phyloP scores from a whole-genome alignment of 2,329 filamentous ascomycete species.

The Aureobasidium vineae region DNA sequence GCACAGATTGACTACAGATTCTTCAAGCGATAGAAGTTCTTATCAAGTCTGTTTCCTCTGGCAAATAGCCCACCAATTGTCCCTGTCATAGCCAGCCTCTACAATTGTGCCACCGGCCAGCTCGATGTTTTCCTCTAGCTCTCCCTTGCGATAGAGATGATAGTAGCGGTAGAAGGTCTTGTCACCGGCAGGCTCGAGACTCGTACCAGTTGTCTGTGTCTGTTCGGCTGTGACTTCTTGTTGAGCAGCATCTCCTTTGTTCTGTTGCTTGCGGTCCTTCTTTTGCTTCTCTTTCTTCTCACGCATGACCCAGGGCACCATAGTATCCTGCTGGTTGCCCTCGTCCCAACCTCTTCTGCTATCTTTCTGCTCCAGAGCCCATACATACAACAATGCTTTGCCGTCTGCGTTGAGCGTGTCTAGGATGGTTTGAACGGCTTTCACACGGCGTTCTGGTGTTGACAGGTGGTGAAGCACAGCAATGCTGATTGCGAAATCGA shows the following conservation, averaged over 20 bases:
- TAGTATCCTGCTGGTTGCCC: slow-evolving; percentile 79
- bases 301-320: slow-evolving; percentile 89
- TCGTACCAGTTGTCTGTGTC: slow-evolving; percentile 34
- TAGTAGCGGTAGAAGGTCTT: slow-evolving; percentile 86
- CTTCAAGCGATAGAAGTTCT: slow-evolving; percentile 22
- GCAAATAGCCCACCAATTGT: slow-evolving; percentile 94
- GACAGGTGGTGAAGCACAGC: slow-evolving; percentile 94
- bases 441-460: slow-evolving; percentile 67
- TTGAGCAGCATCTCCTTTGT: slow-evolving; percentile 37
- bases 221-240: slow-evolving; percentile 29
- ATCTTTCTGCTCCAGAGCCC: slow-evolving; percentile 87
- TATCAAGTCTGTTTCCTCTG: slow-evolving; percentile 26
- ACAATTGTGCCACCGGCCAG: slow-evolving; percentile 73
- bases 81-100: slow-evolving; percentile 86
- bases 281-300: slow-evolving; percentile 37
- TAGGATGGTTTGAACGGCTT: slow-evolving; percentile 70
- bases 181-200: slow-evolving; percentile 34
- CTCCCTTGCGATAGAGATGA: slow-evolving; percentile 82
- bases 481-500: slow-evolving; percentile 91
- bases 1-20: slow-evolving; percentile 26
- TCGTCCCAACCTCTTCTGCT: slow-evolving; percentile 89
- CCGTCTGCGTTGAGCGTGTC: slow-evolving; percentile 61
- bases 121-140: slow-evolving; percentile 76
- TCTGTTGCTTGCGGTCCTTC: slow-evolving; percentile 33
- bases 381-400: slow-evolving; percentile 80